Evolutionary conservation across 2,329 filamentous ascomycete genomes (phyloP), one percentile per base, ranked within the genome.

Genomic region (Neurospora sp.): DNA sequence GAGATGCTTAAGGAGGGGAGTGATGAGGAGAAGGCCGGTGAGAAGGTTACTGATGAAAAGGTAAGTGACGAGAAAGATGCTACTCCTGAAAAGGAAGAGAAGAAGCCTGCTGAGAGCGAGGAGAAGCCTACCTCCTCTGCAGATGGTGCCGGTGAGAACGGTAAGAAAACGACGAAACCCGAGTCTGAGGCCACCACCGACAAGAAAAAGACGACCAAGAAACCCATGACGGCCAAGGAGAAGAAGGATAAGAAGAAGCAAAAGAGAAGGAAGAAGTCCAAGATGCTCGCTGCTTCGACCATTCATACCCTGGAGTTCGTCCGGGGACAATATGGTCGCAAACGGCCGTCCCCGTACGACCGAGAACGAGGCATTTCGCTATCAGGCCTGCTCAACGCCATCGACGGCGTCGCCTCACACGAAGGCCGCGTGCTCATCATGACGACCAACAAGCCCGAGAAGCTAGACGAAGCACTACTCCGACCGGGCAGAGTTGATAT

Each of bases 371-470:
- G 85, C n/a, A 92, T 94, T 73, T 92, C 91, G 0, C 84, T 96
- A 2, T 92, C 91, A 0, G 92, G 92, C 0, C 84, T 96, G 1
- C 85, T 96, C 68, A 96, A 96, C 78, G 90, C 91, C 70, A 93
- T 96, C 71, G 92, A 96, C 76, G 91, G 93, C 69, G 91, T 93
- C 1, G 91, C 90, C 1, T 91, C 89, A 3, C 91, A 92, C 75
- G 92, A 95, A 80, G 92, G 91, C 36, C 87, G 91, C 66, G 87
- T 95, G 13, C 85, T 95, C 19, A 89, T 95, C 80, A 93, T 94
- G 90, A 94, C 92, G 0, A 93, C 91, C 39, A 96, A 95, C 79
- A 86, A 88, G 71, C 90, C 90, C 2, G 89, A 94, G 74, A 84
- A 86, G 15, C 85, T 95, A 0, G 91, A 94, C 76, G 85, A 89